Conservation (phyloP, 1,284 basidiomycete species). For the Trichosporon sp. region DNA sequence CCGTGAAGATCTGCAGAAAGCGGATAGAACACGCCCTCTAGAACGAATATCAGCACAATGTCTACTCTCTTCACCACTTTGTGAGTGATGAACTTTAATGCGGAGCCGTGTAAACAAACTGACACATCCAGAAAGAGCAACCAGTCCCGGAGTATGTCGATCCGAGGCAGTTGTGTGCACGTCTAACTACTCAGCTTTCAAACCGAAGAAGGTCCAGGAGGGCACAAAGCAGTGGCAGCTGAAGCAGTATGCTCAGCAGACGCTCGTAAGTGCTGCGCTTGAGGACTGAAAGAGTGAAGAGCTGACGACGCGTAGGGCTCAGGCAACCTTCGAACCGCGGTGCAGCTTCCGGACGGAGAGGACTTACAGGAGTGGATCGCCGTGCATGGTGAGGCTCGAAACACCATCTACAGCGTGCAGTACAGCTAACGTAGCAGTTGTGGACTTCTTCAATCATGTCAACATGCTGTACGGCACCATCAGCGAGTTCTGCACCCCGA, state of each 20-base stretch:
- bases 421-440: conserved; percentile 54
- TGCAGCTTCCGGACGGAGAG: conserved; percentile 87
- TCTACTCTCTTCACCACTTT: conserved; percentile 38
- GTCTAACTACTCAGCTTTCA: conserved; percentile 59
- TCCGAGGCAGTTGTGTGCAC: background rate
- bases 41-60: conserved; percentile 27
- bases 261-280: conserved; percentile 57
- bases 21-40: no score
- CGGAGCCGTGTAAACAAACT: background rate
- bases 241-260: conserved; percentile 94
- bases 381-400: conserved; percentile 70
- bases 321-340: conserved; percentile 82
- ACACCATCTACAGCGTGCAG: background rate
- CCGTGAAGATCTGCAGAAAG: background rate
- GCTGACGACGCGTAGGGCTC: conserved; percentile 62
- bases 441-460: conserved; percentile 93
- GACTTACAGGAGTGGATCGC: conserved; percentile 95
- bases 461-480: conserved; percentile 96
- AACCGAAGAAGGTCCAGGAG: conserved; percentile 90
- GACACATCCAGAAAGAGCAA: conserved; percentile 35
- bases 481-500: conserved; percentile 90
- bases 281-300: background rate
- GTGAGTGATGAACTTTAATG: conserved; percentile 20
- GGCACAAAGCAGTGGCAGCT: conserved; percentile 96
- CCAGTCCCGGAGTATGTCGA: conserved; percentile 36